phyloP scores from a whole-genome alignment of 371 early-diverging fungal genomes.

The Apophysomyces ossiformis region DNA sequence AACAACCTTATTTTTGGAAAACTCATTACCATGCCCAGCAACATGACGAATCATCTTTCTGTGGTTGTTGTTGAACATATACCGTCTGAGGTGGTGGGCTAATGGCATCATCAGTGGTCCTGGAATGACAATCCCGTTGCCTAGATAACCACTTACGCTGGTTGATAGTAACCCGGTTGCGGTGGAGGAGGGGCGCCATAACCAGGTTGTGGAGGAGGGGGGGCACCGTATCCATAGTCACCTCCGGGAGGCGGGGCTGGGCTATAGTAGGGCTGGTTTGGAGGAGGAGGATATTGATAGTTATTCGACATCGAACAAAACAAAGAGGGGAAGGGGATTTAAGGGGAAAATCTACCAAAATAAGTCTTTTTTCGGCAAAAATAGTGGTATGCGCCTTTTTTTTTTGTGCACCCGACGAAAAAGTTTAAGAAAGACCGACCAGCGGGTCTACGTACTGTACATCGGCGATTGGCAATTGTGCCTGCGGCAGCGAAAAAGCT shows the following conservation, averaged over 20 bases:
- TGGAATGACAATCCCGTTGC: background rate
- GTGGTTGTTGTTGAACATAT: slow-evolving; percentile 23
- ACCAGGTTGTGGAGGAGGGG: slow-evolving; percentile 19
- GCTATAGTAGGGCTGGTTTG: slow-evolving; percentile 21
- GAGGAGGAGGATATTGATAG: slow-evolving; percentile 27
- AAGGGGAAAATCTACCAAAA: slow-evolving; percentile 15
- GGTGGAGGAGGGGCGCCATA: slow-evolving; percentile 17
- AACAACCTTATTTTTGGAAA: background rate
- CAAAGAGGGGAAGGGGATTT: slow-evolving; percentile 13
- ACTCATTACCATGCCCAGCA: slow-evolving; percentile 29
- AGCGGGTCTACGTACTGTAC: too few species aligned
- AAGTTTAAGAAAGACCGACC: too few species aligned
- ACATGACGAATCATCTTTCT: slow-evolving; percentile 22
- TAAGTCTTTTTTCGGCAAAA: background rate
- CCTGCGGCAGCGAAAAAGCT: too few species aligned
- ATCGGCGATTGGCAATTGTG: too few species aligned
- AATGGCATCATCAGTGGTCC: background rate
- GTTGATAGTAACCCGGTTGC: slow-evolving; percentile 22
- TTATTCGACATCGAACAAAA: slow-evolving; percentile 13
- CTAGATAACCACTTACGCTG: slow-evolving; percentile 18
- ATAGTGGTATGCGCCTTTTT: too few species aligned
- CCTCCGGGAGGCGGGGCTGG: slow-evolving; percentile 14
- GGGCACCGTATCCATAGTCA: slow-evolving; percentile 4
- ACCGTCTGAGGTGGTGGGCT: slow-evolving; percentile 30
- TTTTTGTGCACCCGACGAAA: too few species aligned